Base-by-base conservation (phyloP, 371 early-diverging fungal species). In the Mortierella sp. region DNA sequence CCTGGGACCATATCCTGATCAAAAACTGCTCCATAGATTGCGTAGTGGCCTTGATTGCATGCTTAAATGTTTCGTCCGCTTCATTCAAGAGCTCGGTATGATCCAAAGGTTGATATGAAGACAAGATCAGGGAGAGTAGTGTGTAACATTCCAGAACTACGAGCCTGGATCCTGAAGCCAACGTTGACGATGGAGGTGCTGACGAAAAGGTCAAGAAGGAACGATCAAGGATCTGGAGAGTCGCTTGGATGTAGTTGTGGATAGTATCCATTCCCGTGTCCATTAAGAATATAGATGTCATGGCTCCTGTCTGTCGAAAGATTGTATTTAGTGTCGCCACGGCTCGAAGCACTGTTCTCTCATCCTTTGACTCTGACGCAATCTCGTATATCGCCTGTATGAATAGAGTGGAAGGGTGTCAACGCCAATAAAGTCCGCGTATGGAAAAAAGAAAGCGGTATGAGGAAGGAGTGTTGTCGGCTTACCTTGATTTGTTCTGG, bases 401-500 rank as follows among this genome's bases (percentile, higher is more conserved):
- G 18, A 13, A 42, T 26, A 48, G 26, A 12, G 21, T 45, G n/a
- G 30, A 24, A 12, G 3, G 43, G 34, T 8, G 9, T 28, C 41
- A 14, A 31, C 9, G 8, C 12, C 21, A 47, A 31, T 13, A 34
- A 9, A 26, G 9, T 3, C 5, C 16, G 7, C 21, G 28, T 57
- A 3, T 2, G 0, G 13, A 9, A 9, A 48, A 10, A 21, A 14
- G 21, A 12, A 2, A n/a, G 23, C 7, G 24, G 13, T 7, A 5
- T 13, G 26, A 16, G 18, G 0, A 9, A 39, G 1, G 18, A 9
- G 14, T 16, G 10, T 21, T 42, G 52, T 19, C 5, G 19, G 16
- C 4, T 10, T 71, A 74, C 76, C 76, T 66, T 65, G 34, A 70
- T 62, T 23, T 76, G 76, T 0, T 55, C 38, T 5, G 62, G 70